Conservation (phyloP, 208 protist species). For the Kentomonas sorsogonicus region DNA sequence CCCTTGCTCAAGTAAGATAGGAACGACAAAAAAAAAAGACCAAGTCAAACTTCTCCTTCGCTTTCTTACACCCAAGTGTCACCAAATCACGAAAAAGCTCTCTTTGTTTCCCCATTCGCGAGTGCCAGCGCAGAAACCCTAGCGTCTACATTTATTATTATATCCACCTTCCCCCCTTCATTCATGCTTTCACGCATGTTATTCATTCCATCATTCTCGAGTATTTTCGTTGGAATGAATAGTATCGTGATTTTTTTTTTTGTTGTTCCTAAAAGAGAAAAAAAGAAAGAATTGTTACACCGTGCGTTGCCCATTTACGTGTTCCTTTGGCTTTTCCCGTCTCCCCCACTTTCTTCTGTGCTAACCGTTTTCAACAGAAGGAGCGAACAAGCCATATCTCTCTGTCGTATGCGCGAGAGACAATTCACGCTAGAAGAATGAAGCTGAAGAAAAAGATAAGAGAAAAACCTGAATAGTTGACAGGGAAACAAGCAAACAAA, state of each 20-base stretch:
- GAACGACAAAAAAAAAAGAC: neutral
- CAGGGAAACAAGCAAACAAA: neutral
- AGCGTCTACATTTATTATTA: no score
- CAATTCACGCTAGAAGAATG: neutral
- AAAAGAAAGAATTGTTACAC: neutral
- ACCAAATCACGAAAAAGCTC: no score
- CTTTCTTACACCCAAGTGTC: no score
- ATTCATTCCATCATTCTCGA: no score
- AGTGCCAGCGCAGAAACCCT: no score
- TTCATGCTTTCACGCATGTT: no score
- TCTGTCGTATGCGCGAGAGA: neutral
- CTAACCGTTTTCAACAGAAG: conserved; percentile 9
- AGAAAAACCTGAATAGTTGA: conserved; percentile 3
- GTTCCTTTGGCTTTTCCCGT: conserved; percentile 8
- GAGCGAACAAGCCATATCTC: no score
- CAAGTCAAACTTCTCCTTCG: neutral
- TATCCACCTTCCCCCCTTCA: no score
- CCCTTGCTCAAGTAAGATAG: neutral
- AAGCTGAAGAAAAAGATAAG: conserved; percentile 5
- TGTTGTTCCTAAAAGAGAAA: neutral
- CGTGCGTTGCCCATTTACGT: conserved; percentile 13
- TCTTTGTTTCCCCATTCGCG: no score
- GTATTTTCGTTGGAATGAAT: neutral
- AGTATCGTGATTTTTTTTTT: conserved; percentile 13
- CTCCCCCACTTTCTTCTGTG: no score